Evolutionary conservation across 306 rosid genomes (phyloP).

Genomic region (Casuarina glauca): DNA sequence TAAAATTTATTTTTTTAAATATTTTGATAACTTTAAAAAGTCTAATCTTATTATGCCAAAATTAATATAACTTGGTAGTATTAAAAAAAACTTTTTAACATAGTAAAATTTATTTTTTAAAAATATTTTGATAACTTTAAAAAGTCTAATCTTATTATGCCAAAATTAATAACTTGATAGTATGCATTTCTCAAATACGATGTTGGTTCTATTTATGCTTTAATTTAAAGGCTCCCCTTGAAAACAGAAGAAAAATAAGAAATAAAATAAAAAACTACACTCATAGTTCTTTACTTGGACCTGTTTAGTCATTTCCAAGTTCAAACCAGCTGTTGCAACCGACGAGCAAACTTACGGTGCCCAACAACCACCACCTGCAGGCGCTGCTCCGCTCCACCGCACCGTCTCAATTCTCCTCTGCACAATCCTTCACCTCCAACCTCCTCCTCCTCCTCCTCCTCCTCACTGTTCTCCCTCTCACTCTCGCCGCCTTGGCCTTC

Average conservation of each 20-base stretch:
- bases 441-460: slow-evolving; percentile 62
- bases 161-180: no score
- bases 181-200: no score
- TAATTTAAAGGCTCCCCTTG: neutral
- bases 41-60: no score
- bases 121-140: no score
- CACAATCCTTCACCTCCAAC: slow-evolving; percentile 59
- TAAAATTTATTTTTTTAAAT: no score
- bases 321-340: neutral
- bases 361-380: slow-evolving; percentile 54
- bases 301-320: neutral
- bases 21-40: no score
- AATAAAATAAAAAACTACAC: neutral
- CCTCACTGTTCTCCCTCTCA: slow-evolving; percentile 85
- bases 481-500: slow-evolving; percentile 82
- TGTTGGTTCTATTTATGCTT: no score
- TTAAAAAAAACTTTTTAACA: no score
- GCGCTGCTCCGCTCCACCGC: slow-evolving; percentile 58
- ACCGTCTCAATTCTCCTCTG: slow-evolving; percentile 38
- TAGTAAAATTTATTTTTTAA: no score
- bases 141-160: no score
- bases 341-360: neutral
- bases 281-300: no score
- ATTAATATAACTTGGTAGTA: no score
- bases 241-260: neutral